Evolutionary conservation across 345 rosid genomes (phyloP).

Genomic region (Populus pruinosa): DNA sequence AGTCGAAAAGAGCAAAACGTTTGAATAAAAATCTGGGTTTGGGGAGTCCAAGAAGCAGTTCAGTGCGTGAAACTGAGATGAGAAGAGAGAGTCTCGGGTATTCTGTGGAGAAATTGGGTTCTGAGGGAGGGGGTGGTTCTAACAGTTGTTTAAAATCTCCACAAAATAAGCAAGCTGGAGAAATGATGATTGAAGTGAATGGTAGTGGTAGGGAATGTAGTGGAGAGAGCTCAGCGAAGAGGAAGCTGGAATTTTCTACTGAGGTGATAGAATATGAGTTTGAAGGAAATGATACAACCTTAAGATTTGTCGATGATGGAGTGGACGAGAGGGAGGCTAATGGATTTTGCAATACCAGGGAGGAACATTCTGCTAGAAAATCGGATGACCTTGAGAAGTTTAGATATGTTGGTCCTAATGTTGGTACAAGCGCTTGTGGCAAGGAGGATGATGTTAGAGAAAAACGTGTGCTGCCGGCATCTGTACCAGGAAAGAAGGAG

Average conservation of each 20-base stretch:
- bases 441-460: constrained; percentile 7
- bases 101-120: constrained; percentile 1
- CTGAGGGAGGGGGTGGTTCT: background rate
- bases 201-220: background rate
- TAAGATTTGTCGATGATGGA: background rate
- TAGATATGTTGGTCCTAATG: constrained; percentile 11
- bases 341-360: background rate
- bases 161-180: constrained; percentile 3
- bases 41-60: background rate
- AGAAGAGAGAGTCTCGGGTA: background rate
- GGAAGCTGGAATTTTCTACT: constrained; percentile 21
- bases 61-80: background rate
- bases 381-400: constrained; percentile 26
- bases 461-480: constrained; percentile 27
- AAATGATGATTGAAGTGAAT: background rate
- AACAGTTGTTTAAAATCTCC: background rate
- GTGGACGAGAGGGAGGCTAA: background rate
- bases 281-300: constrained; percentile 2
- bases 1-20: background rate
- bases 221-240: constrained; percentile 13
- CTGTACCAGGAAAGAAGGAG: constrained; percentile 4
- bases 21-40: background rate
- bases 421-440: background rate
- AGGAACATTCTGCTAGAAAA: background rate
- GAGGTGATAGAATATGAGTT: constrained; percentile 11